Base-by-base conservation (phyloP, 176 grass and related monocot species). In the Rhipidocladum racemiflorum region DNA sequence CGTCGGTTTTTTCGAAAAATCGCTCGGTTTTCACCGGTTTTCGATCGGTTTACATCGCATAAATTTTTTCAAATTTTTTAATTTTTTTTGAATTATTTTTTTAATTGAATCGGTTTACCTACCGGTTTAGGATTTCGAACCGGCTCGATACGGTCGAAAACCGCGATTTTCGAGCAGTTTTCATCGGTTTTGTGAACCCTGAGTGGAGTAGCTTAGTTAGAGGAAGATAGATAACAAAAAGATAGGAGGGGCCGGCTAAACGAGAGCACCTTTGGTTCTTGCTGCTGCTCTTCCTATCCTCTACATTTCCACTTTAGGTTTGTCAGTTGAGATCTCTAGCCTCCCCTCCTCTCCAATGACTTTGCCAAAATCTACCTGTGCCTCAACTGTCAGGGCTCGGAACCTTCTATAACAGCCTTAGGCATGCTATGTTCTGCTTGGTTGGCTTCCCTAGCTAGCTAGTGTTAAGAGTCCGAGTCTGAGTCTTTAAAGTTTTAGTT, bases 321-420 rank as follows among this genome's bases (percentile, higher is more conserved):
- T 85, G 50, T 81, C 68, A 75, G 76, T 50, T 74, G 81, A 66
- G 80, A 75, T 44, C 54, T n/a, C n/a, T 73, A n/a, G 40, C 78
- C 55, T 70, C 55, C 29, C 24, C 24, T 61, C 74, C 49, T 27
- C 62, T 73, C 36, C 83, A 76, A 87, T 79, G 75, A 85, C 88
- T 87, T 81, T 81, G 55, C 44, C 63, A 85, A 85, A 89, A 89
- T 89, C 76, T 80, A 42, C 62, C 11, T 76, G 9, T 74, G 65
- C 53, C 42, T 70, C 74, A 70, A 53, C 55, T 79, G 77, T 85
- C 87, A 85, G 87, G 51, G 53, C 45, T 68, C 82, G 85, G 87
- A 87, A 91, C 75, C 89, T 91, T 91, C 89, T 23, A 71, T 84
- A 43, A 46, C 89, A 87, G 89, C 76, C 81, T 91, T 87, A 59